These are phyloP conservation scores for Berberis vulgaris DNA, from an alignment of 164 flowering plant species.

Conservation along the genomic window DNA sequence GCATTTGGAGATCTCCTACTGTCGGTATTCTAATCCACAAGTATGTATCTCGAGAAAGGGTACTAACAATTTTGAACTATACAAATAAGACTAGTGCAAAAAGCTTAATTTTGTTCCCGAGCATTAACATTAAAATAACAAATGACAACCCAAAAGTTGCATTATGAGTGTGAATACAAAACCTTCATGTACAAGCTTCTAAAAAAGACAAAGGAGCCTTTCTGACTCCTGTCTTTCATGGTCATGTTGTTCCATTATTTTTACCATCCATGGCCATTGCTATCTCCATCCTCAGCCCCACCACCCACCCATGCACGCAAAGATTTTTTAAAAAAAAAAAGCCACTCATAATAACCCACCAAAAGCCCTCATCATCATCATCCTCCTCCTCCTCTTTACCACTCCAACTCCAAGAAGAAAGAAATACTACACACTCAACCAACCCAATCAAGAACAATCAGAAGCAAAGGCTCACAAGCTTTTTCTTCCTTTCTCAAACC, in stretches of 20 bases:
- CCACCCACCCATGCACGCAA: constrained; percentile 30
- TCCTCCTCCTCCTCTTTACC: not conserved
- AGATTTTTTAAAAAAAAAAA: constrained; percentile 34
- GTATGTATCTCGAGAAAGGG: no score
- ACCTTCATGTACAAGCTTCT: constrained; percentile 18
- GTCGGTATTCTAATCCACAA: no score
- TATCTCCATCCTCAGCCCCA: constrained; percentile 1
- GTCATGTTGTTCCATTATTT: no score
- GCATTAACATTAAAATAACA: no score
- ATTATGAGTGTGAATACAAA: not conserved
- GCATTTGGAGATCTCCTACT: no score
- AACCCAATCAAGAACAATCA: not conserved
- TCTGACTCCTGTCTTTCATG: constrained; percentile 9
- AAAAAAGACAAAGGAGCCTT: constrained; percentile 4
- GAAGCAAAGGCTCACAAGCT: not conserved
- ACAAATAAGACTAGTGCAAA: no score
- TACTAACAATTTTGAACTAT: no score
- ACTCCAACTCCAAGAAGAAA: not conserved
- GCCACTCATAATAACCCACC: constrained; percentile 3
- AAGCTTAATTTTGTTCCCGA: no score
- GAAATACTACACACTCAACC: not conserved
- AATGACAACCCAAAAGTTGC: no score
- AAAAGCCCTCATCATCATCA: constrained; percentile 29
- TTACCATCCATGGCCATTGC: not conserved
- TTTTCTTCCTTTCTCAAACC: not conserved